These are phyloP conservation scores for Trypethelium eluteriae DNA, from an alignment of 495 filamentous ascomycete species.

Conservation along the genomic window DNA sequence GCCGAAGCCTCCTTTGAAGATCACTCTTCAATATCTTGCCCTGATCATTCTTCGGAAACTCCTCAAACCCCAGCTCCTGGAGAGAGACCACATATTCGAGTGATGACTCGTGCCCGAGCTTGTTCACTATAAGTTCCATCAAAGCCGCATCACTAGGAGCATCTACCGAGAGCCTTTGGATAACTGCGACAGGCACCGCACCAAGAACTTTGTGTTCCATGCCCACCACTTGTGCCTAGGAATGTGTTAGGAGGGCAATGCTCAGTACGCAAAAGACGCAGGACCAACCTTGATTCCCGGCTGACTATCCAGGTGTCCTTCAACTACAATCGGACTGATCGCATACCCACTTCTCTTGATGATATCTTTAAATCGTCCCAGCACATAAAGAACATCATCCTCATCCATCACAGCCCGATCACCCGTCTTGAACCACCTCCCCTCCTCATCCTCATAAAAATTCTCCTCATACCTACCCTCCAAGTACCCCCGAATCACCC, in stretches of 20 bases:
- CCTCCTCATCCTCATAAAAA: constrained; percentile 5
- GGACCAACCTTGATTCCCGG: neutral
- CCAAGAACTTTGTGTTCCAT: constrained; percentile 8
- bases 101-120: constrained; percentile 8
- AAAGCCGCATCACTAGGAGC: constrained; percentile 1
- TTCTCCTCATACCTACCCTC: constrained; percentile 1
- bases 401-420: constrained; percentile 13
- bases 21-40: constrained; percentile 13
- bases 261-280: neutral
- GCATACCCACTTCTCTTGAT: constrained; percentile 13
- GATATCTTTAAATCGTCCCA: constrained; percentile 14
- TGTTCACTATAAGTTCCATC: constrained; percentile 5
- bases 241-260: neutral
- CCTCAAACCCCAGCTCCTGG: constrained; percentile 9
- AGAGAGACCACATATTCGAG: constrained; percentile 8
- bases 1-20: neutral
- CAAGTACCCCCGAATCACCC: constrained; percentile 5
- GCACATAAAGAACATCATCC: neutral
- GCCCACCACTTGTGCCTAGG: constrained; percentile 7
- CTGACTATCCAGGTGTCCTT: constrained; percentile 3
- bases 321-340: constrained; percentile 13
- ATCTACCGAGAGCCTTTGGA: neutral
- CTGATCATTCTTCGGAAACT: constrained; percentile 11
- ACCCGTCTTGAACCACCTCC: constrained; percentile 13
- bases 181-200: constrained; percentile 13